Percentiles rank a stretch among this genome's conserved stretches.
These are phyloP conservation scores for Lentinula sp. DNA, from an alignment of 768 basidiomycete species.

Conservation along the genomic window DNA sequence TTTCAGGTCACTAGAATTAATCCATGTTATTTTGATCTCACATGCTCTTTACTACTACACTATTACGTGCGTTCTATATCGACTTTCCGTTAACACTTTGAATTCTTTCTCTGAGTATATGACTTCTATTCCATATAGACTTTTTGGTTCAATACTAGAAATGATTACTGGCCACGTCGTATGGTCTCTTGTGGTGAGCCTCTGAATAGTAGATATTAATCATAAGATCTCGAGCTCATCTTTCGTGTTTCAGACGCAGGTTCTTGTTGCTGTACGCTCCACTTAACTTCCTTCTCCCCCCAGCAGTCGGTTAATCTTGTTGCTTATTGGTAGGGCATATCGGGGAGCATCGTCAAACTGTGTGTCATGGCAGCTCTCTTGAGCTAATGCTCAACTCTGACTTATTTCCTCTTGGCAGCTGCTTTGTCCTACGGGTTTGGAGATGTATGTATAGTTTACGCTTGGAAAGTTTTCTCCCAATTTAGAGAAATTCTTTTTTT, in stretches of 20 bases:
- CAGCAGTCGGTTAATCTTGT: background rate
- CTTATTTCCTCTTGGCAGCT: background rate
- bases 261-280: background rate
- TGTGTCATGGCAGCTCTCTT: background rate
- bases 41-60: background rate
- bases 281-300: background rate
- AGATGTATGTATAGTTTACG: background rate
- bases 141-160: background rate
- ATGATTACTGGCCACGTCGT: background rate
- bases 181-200: background rate
- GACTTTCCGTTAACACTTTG: background rate
- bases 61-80: background rate
- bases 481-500: background rate
- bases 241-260: background rate
- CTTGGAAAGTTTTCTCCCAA: background rate
- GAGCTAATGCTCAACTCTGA: background rate
- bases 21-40: background rate
- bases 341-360: background rate
- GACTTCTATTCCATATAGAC: background rate
- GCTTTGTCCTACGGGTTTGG: background rate
- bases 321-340: background rate
- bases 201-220: background rate
- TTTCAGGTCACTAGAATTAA: background rate
- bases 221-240: background rate
- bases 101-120: background rate